Conservation (phyloP, 306 rosid species). For the Cajanus cajan region DNA sequence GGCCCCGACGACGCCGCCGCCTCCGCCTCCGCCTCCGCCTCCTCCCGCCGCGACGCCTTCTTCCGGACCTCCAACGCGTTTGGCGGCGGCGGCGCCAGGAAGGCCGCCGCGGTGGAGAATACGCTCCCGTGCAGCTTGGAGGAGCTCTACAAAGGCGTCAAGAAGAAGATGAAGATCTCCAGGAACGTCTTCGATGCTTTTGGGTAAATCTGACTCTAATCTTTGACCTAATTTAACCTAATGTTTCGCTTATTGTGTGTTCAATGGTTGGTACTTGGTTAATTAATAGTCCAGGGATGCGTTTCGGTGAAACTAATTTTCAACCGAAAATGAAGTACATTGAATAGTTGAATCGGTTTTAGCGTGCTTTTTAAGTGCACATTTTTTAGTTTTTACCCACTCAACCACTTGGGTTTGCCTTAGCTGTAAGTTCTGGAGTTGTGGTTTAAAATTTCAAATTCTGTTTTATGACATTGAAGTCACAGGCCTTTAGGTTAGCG, state of each 20-base stretch:
- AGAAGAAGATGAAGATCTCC: constrained; percentile 89
- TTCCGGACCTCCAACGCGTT: constrained; percentile 48
- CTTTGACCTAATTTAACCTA: not conserved
- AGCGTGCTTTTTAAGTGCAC: not conserved
- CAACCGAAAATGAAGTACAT: not conserved
- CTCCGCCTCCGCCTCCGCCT: too few species aligned
- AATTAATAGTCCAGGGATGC: not conserved
- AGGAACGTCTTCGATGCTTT: constrained; percentile 58
- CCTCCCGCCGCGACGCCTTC: constrained; percentile 47
- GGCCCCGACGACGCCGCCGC: constrained; percentile 37
- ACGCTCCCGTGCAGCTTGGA: constrained; percentile 74
- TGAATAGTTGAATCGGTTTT: not conserved
- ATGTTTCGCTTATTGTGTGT: not conserved
- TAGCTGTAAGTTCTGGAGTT: not conserved
- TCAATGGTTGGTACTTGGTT: not conserved
- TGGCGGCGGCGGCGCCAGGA: constrained; percentile 39
- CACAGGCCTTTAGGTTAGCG: not conserved
- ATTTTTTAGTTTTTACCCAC: not conserved
- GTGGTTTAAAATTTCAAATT: not conserved
- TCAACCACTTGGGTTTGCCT: not conserved
- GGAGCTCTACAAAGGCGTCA: constrained; percentile 74
- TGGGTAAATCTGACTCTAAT: constrained; percentile 48
- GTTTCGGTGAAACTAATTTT: not conserved
- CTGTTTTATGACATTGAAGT: not conserved
- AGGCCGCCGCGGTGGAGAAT: constrained; percentile 70